These are phyloP conservation scores for Lasiodiplodia hormozganensis DNA, from an alignment of 2,329 filamentous ascomycete species.

Conservation along the genomic window DNA sequence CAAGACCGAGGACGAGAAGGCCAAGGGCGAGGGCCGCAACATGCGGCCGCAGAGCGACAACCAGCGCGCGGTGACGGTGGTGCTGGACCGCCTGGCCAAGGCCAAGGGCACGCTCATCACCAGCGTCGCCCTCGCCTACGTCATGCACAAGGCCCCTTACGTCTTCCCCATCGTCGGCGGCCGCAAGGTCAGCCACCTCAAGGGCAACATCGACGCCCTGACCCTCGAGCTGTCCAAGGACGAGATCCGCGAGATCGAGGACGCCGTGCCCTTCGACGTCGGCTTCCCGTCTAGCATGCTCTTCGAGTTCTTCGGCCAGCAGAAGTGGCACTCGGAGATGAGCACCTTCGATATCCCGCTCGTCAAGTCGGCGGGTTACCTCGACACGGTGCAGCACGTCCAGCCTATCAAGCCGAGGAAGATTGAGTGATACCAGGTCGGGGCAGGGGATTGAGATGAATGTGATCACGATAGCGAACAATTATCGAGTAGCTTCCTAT, in stretches of 20 bases:
- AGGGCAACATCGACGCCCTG: slow-evolving; percentile 73
- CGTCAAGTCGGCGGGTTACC: slow-evolving; percentile 38
- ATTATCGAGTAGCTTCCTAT: neutral
- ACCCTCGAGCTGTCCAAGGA: slow-evolving; percentile 64
- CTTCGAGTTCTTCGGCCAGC: slow-evolving; percentile 30
- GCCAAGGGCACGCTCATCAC: slow-evolving; percentile 61
- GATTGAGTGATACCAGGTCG: neutral
- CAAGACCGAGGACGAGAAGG: slow-evolving; percentile 53
- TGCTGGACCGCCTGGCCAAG: slow-evolving; percentile 66
- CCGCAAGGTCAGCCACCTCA: slow-evolving; percentile 72
- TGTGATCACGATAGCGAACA: neutral
- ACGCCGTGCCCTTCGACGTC: slow-evolving; percentile 65
- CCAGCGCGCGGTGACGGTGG: slow-evolving; percentile 60
- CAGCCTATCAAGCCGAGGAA: slow-evolving; percentile 29
- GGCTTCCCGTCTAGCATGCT: slow-evolving; percentile 73
- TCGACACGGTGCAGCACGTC: slow-evolving; percentile 36
- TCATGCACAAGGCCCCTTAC: slow-evolving; percentile 73
- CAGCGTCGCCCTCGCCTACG: slow-evolving; percentile 73
- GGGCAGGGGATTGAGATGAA: neutral
- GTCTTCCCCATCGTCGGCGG: slow-evolving; percentile 78
- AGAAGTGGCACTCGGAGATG: slow-evolving; percentile 40
- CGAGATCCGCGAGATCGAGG: slow-evolving; percentile 72
- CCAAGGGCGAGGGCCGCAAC: slow-evolving; percentile 53
- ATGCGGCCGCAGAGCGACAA: slow-evolving; percentile 50
- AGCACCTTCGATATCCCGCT: slow-evolving; percentile 40